Conservation (phyloP, 345 rosid species). For the Gossypioides kirkii region DNA sequence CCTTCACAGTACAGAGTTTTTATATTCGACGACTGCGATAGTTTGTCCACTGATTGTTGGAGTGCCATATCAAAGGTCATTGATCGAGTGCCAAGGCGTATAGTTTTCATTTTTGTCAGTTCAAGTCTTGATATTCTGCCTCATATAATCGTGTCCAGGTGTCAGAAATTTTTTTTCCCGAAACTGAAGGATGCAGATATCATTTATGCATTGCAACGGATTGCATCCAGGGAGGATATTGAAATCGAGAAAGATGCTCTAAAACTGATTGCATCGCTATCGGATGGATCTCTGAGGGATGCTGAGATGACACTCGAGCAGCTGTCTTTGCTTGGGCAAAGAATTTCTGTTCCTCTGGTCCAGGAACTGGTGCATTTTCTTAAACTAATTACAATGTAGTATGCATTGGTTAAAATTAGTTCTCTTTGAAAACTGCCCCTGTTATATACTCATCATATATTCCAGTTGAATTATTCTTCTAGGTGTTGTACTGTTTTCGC, state of each 20-base stretch:
- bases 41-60: constrained; percentile 79
- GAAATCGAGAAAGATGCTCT: constrained; percentile 76
- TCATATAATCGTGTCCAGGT: constrained; percentile 83
- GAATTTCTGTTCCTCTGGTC: constrained; percentile 74
- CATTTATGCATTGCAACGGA: constrained; percentile 62
- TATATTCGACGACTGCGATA: constrained; percentile 81
- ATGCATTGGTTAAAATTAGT: not conserved
- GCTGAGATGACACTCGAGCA: constrained; percentile 97
- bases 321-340: constrained; percentile 82
- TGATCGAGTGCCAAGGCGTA: constrained; percentile 71
- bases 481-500: not conserved
- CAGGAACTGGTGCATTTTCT: constrained; percentile 77
- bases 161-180: constrained; percentile 93
- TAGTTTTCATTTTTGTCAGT: constrained; percentile 76
- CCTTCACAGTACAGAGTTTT: constrained; percentile 59
- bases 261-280: constrained; percentile 83
- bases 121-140: constrained; percentile 89
- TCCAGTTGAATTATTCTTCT: not conserved
- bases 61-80: constrained; percentile 70
- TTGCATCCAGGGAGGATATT: constrained; percentile 68
- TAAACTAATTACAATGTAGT: no score
- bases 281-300: constrained; percentile 96
- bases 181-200: constrained; percentile 90
- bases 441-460: not conserved
- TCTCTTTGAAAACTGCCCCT: no score